phyloP scores from a whole-genome alignment of 177 flowering plant genomes.

The Vitis hybrid region DNA sequence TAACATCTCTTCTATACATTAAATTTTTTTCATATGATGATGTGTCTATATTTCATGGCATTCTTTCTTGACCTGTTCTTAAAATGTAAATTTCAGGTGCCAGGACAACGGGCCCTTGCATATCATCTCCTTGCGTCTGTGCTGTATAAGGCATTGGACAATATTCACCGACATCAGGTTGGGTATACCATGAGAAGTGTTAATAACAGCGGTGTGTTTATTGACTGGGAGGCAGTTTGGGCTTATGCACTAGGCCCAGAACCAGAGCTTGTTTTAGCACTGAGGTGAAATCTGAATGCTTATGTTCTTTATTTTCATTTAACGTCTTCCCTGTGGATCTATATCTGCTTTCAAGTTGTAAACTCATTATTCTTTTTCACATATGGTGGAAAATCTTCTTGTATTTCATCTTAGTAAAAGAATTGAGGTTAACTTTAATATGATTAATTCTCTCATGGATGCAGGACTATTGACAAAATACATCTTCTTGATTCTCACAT shows the following conservation, averaged over 20 bases:
- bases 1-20: not conserved
- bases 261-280: conserved; percentile 83
- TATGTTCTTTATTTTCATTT: not conserved
- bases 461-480: too few species aligned
- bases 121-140: conserved; percentile 73
- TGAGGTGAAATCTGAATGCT: conserved; percentile 48
- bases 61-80: not conserved
- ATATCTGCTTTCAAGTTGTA: not conserved
- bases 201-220: conserved; percentile 16
- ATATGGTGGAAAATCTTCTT: not conserved
- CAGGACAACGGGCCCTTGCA: conserved; percentile 87
- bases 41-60: not conserved
- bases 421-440: not conserved
- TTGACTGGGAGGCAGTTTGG: conserved; percentile 96
- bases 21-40: not conserved
- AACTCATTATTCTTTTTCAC: not conserved
- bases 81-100: conserved; percentile 50
- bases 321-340: not conserved
- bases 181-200: conserved; percentile 20
- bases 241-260: conserved; percentile 97
- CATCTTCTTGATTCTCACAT: too few species aligned
- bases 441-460: too few species aligned
- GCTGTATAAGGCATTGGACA: conserved; percentile 58
- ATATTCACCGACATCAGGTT: conserved; percentile 34
- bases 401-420: not conserved